Evolutionary conservation across 148 eudicot genomes (phyloP).

Genomic region (Rhododendron simsii): DNA sequence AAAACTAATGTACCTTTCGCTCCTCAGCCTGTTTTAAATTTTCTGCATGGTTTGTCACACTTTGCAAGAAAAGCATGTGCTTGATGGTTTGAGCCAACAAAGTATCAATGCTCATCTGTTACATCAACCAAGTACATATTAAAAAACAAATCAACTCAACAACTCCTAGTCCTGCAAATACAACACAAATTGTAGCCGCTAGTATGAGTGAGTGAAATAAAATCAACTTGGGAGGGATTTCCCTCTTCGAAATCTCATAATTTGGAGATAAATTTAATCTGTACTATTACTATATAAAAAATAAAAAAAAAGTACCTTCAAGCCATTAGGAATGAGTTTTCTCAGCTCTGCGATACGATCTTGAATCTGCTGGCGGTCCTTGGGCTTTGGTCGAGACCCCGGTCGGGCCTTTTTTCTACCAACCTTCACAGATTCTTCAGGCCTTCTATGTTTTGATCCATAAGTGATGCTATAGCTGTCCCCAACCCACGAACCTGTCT

Average conservation of each 20-base stretch:
- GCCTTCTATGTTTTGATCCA: slow-evolving; percentile 30
- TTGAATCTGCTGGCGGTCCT: slow-evolving; percentile 74
- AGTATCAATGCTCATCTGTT: slow-evolving; percentile 78
- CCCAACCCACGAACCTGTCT: slow-evolving; percentile 26
- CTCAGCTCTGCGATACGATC: slow-evolving; percentile 78
- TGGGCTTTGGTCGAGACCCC: slow-evolving; percentile 74
- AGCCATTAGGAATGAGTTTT: slow-evolving; percentile 73
- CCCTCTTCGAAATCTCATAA: not conserved
- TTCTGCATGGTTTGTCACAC: slow-evolving; percentile 53
- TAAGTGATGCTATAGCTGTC: slow-evolving; percentile 35
- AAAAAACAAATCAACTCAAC: not conserved
- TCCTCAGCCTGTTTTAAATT: slow-evolving; percentile 41
- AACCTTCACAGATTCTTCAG: slow-evolving; percentile 35
- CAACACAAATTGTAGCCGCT: not conserved
- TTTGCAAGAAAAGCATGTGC: slow-evolving; percentile 77
- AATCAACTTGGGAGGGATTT: not conserved
- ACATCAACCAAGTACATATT: slow-evolving; percentile 10
- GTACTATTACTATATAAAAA: not conserved
- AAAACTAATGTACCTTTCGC: slow-evolving; percentile 41
- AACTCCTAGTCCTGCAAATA: not conserved
- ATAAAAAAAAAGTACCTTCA: slow-evolving; percentile 49
- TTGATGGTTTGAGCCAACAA: slow-evolving; percentile 63
- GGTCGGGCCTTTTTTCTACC: slow-evolving; percentile 67
- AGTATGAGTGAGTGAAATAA: not conserved
- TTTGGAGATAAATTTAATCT: not conserved